Evolutionary conservation across 805 yeast species (phyloP).

Genomic region (Lipomyces starkeyi): DNA sequence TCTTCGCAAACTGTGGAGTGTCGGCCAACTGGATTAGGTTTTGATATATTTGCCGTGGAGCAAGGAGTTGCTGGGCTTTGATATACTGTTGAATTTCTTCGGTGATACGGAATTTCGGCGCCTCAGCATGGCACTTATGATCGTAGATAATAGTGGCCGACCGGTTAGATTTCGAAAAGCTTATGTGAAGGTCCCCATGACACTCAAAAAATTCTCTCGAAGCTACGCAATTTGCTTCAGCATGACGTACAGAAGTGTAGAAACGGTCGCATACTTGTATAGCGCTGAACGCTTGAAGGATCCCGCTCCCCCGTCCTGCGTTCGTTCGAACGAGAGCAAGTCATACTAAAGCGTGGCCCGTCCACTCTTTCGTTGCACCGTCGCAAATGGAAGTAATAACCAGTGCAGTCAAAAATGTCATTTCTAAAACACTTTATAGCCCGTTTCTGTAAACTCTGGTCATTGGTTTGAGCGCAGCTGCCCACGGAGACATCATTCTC

Average conservation of each 20-base stretch:
- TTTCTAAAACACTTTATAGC: too few species aligned
- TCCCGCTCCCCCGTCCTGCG: background rate
- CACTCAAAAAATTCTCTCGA: background rate
- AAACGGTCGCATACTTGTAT: background rate
- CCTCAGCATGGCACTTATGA: background rate
- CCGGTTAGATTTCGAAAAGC: background rate
- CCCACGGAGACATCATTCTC: too few species aligned
- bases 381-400: too few species aligned
- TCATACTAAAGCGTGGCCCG: background rate
- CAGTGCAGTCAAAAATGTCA: too few species aligned
- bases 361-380: too few species aligned
- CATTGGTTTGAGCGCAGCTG: too few species aligned
- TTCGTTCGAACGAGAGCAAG: background rate
- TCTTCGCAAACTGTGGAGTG: background rate
- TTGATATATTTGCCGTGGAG: background rate
- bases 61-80: background rate
- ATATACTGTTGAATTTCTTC: too few species aligned
- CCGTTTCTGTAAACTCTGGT: too few species aligned
- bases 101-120: background rate
- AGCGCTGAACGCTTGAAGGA: background rate
- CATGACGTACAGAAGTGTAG: background rate
- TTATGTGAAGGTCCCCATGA: background rate
- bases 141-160: background rate
- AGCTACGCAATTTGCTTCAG: background rate
- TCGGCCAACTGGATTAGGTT: background rate